Evolutionary conservation across 2,329 filamentous ascomycete genomes (phyloP).

Genomic region (Lachnellula occidentalis): DNA sequence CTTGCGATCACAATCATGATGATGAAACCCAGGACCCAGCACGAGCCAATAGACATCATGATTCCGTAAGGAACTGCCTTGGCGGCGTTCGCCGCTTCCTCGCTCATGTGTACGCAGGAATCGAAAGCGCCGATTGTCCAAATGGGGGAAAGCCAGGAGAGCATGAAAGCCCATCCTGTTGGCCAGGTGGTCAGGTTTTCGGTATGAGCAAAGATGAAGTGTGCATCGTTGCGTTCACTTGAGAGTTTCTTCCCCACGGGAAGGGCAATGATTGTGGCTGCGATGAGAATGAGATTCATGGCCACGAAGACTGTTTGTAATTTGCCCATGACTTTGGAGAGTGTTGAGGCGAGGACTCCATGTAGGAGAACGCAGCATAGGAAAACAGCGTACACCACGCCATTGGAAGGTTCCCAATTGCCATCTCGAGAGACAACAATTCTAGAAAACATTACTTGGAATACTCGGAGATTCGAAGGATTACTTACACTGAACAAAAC

Average conservation of each 20-base stretch:
- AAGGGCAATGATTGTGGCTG: constrained; percentile 51
- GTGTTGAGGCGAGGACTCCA: constrained; percentile 46
- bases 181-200: constrained; percentile 56
- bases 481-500: constrained; percentile 47
- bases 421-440: constrained; percentile 53
- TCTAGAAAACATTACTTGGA: constrained; percentile 15
- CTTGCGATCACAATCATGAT: constrained; percentile 52
- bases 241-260: constrained; percentile 40
- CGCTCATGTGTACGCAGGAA: constrained; percentile 53
- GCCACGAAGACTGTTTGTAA: constrained; percentile 52
- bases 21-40: constrained; percentile 53
- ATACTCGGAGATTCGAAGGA: not conserved
- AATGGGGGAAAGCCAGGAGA: constrained; percentile 55
- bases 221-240: constrained; percentile 35
- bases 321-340: constrained; percentile 52
- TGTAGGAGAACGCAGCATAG: constrained; percentile 48
- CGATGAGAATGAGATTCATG: constrained; percentile 50
- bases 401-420: constrained; percentile 49
- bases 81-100: constrained; percentile 55
- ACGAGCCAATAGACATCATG: constrained; percentile 49
- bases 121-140: constrained; percentile 57
- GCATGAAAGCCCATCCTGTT: constrained; percentile 52
- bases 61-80: constrained; percentile 56
- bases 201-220: constrained; percentile 51
- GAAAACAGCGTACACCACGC: constrained; percentile 53